These are phyloP conservation scores for Saturnispora ahearnii DNA, from an alignment of 805 yeast species.

Conservation along the genomic window DNA sequence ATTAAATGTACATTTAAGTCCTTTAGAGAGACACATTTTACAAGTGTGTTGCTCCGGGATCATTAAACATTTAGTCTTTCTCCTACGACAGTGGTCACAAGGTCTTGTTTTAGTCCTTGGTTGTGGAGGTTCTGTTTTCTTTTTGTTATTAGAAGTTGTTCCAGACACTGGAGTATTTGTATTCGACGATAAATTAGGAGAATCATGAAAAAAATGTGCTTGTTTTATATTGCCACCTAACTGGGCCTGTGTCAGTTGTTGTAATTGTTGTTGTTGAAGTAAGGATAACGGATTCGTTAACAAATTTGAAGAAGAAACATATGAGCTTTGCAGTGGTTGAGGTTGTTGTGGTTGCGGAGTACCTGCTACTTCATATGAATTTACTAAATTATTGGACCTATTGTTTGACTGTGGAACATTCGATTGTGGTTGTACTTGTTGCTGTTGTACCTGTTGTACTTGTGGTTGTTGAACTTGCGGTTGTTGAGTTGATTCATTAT, in stretches of 20 bases:
- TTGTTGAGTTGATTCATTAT: background rate
- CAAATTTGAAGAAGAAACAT: conserved; percentile 1
- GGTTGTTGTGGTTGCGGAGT: background rate
- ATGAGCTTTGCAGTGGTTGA: background rate
- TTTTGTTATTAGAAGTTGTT: background rate
- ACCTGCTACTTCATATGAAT: background rate
- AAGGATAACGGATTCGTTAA: conserved; percentile 4
- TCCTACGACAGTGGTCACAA: conserved; percentile 77
- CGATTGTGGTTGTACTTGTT: background rate
- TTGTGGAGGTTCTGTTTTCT: conserved; percentile 28
- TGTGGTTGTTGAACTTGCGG: conserved; percentile 4
- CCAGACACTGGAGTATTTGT: background rate
- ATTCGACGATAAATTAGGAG: background rate
- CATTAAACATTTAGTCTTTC: conserved; percentile 72
- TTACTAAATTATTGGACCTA: background rate
- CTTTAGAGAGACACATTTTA: conserved; percentile 67
- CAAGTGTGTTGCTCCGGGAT: conserved; percentile 56
- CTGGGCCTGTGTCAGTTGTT: background rate
- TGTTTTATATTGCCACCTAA: background rate
- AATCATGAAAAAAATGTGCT: background rate
- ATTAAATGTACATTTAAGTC: conserved; percentile 66
- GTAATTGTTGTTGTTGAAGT: conserved; percentile 9
- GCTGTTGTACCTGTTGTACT: background rate
- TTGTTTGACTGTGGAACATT: background rate
- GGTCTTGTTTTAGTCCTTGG: conserved; percentile 44